Evolutionary conservation across 1,139 yeast genomes (phyloP).

Genomic region (Sugiyamaella castrensis): DNA sequence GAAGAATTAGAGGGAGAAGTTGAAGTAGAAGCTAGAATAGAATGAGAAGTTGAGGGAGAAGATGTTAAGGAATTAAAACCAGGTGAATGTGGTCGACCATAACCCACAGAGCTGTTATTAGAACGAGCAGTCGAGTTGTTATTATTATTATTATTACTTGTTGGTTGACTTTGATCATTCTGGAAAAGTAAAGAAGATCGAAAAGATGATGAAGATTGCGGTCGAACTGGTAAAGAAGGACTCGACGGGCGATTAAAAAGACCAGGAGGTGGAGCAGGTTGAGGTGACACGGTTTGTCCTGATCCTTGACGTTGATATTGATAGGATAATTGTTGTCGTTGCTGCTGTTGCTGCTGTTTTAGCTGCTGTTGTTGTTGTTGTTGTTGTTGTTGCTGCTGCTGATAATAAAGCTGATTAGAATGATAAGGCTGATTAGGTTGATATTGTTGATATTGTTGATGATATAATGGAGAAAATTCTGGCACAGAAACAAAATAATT

Average conservation of each 20-base stretch:
- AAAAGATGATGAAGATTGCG: constrained; percentile 28
- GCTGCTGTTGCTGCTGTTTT: neutral
- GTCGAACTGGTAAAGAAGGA: constrained; percentile 30
- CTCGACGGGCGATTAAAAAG: constrained; percentile 23
- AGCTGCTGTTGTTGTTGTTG: neutral
- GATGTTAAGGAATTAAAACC: constrained; percentile 1
- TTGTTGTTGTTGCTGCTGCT: neutral
- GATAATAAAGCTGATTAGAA: neutral
- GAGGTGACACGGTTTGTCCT: neutral
- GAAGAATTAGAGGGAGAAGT: constrained; percentile 1
- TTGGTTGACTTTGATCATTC: too few species aligned
- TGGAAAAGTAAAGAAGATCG: constrained; percentile 15
- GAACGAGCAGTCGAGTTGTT: neutral
- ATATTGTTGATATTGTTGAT: constrained; percentile 11
- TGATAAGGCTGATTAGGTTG: neutral
- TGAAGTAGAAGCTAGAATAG: neutral
- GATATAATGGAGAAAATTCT: constrained; percentile 9
- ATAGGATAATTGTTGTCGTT: neutral
- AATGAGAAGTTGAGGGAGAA: constrained; percentile 1
- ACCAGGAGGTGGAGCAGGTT: constrained; percentile 3
- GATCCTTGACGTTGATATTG: neutral
- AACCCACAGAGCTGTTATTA: constrained; percentile 6
- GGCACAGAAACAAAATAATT: neutral
- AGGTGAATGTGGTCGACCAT: constrained; percentile 7
- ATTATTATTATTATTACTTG: neutral